Conservation (phyloP, 352 stramenopile species). For the Pythium sp. region DNA sequence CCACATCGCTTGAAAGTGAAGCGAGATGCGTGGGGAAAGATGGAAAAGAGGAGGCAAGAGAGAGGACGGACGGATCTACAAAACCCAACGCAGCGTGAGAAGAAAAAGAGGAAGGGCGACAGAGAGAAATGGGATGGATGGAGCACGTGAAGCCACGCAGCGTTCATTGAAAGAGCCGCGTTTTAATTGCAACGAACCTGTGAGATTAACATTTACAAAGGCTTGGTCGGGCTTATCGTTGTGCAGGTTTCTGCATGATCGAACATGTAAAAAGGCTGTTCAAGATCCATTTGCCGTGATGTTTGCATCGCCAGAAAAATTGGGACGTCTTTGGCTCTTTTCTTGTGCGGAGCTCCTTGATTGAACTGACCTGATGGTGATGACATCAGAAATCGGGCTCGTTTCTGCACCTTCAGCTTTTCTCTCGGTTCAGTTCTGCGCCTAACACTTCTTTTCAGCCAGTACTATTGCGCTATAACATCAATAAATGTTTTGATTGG, state of each 20-base stretch:
- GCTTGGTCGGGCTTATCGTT: too few relatives aligned
- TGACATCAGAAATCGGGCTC: background rate
- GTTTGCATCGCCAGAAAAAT: background rate
- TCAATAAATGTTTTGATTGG: background rate
- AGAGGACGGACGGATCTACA: background rate
- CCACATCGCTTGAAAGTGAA: background rate
- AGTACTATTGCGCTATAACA: background rate
- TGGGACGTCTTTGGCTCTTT: background rate
- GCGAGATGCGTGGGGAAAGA: background rate
- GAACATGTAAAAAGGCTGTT: background rate
- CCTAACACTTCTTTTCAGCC: background rate
- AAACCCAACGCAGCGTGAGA: background rate
- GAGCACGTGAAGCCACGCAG: too few relatives aligned
- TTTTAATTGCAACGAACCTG: too few relatives aligned
- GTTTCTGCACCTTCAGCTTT: conserved; percentile 6
- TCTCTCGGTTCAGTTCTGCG: background rate
- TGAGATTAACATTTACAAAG: background rate
- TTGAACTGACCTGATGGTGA: background rate
- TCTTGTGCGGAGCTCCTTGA: background rate
- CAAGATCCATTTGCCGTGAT: background rate
- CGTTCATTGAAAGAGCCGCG: too few relatives aligned
- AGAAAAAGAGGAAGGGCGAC: too few relatives aligned
- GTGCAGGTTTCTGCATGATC: too few relatives aligned
- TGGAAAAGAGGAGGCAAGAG: background rate
- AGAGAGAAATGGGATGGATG: background rate